A percentile compares a stretch with the other conserved stretches of the same genome.
These are phyloP conservation scores for Pyrus pyrifolia DNA, from an alignment of 306 rosid genomes.

Conservation along the genomic window DNA sequence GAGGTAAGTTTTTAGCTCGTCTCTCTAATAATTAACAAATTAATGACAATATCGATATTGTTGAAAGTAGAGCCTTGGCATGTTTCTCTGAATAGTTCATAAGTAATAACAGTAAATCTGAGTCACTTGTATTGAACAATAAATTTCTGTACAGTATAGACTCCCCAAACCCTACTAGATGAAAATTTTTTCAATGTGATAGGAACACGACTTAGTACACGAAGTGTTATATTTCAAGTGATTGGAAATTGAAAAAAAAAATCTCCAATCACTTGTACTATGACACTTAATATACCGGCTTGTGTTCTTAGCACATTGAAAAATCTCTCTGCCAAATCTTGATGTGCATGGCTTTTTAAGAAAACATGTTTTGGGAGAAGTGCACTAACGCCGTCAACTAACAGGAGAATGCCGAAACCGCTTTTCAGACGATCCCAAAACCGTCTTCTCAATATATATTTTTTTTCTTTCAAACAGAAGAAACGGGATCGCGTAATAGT, in stretches of 20 bases:
- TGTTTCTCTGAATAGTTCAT: no score
- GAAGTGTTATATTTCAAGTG: no score
- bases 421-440: neutral
- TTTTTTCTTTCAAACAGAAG: neutral
- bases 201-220: fast-evolving
- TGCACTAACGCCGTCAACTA: neutral
- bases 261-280: fast-evolving
- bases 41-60: no score
- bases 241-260: no score
- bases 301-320: fast-evolving
- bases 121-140: no score
- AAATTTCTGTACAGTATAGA: neutral
- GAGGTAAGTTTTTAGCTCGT: no score
- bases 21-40: no score
- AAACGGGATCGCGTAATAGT: conserved; percentile 11
- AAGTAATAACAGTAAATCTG: no score
- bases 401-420: neutral
- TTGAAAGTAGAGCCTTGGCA: no score
- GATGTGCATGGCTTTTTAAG: neutral
- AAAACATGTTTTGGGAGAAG: neutral
- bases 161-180: neutral
- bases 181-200: no score
- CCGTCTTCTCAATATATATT: neutral
- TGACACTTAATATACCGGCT: no score
- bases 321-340: neutral